A percentile compares a stretch with the other conserved stretches of the same genome.
Evolutionary conservation across 139 green algal genomes (phyloP).

Genomic region (Chlorella sp.): DNA sequence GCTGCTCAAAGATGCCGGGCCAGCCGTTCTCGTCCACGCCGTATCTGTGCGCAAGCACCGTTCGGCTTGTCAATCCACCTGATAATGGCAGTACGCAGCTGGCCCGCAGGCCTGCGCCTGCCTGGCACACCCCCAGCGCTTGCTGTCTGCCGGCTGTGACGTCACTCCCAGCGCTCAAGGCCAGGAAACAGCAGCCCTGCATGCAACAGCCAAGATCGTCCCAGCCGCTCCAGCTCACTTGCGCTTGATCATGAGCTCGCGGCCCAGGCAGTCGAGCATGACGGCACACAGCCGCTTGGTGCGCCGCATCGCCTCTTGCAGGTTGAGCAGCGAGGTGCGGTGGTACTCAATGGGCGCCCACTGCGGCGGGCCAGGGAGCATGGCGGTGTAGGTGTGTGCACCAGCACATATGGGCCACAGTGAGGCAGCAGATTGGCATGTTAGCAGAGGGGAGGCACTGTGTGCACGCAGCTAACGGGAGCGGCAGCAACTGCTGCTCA

Average conservation of each 20-base stretch:
- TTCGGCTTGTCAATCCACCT: too few species aligned
- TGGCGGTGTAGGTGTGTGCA: background rate
- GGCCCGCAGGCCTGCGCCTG: too few species aligned
- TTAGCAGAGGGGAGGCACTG: too few species aligned
- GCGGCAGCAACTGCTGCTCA: too few species aligned
- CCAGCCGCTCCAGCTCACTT: constrained; percentile 10
- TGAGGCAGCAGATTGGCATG: background rate
- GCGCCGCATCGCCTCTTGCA: constrained; percentile 78
- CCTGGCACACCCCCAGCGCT: too few species aligned
- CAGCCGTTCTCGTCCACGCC: constrained; percentile 79
- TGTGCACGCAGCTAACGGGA: too few species aligned
- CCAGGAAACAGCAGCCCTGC: too few species aligned
- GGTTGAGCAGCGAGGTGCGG: constrained; percentile 75
- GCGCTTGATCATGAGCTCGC: constrained; percentile 80
- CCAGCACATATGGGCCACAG: background rate
- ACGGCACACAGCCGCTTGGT: constrained; percentile 78
- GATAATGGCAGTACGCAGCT: too few species aligned
- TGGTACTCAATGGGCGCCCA: constrained; percentile 86
- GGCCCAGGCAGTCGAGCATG: constrained; percentile 87
- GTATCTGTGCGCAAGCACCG: constrained; percentile 13
- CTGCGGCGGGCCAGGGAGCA: constrained; percentile 38
- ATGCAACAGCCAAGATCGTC: too few species aligned
- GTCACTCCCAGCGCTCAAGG: too few species aligned
- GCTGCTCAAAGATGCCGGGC: constrained; percentile 66
- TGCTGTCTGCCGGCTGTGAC: too few species aligned